Base-by-base conservation (phyloP, 192 early-diverging fungal genomes). In the Coemansia sp. region DNA sequence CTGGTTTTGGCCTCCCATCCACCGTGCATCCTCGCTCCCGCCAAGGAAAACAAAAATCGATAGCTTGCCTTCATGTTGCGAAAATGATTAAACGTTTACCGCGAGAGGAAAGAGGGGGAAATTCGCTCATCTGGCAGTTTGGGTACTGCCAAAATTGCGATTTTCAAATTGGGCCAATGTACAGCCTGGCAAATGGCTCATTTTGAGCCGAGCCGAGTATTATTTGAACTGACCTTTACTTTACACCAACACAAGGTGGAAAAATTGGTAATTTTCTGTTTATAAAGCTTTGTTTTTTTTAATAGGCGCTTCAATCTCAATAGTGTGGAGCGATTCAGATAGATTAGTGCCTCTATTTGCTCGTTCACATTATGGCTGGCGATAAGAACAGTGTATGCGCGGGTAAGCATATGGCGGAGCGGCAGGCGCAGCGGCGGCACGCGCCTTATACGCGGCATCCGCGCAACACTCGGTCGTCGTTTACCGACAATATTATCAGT, bases 381-480 rank as follows among this genome's bases (percentile, higher is more conserved):
- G 27, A 22, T 19, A 57, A 32, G 11, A 45, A 13, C 14, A 45
- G 14, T 45, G 41, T 45, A n/a, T 45, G 51, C 16, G n/a, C 61
- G 16, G 59, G 54, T 32, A 73, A 45, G 49, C 48, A 18, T n/a
- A 12, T 37, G 22, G 47, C 51, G 12, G 22, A 53, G 51, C 51
- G 51, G 1, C 51, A 53, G 51, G 37, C 23, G 3, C 45, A 43
- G 29, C 68, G 59, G 57, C 71, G 71, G 58, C 68, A 71, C 27
- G 49, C 64, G 38, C 71, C 68, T 29, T 70, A 74, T 37, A 54
- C 47, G 45, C 68, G 65, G 19, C 74, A 64, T 18, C 18, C 29
- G 4, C 23, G 48, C 37, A 51, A 51, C 23, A 26, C 43, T 22
- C 51, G 54, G 56, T 16, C 62, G 2, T 66, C 72, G 7, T n/a